Base-by-base conservation (phyloP, 1,139 yeast genomes). In the Taphrina pruni region DNA sequence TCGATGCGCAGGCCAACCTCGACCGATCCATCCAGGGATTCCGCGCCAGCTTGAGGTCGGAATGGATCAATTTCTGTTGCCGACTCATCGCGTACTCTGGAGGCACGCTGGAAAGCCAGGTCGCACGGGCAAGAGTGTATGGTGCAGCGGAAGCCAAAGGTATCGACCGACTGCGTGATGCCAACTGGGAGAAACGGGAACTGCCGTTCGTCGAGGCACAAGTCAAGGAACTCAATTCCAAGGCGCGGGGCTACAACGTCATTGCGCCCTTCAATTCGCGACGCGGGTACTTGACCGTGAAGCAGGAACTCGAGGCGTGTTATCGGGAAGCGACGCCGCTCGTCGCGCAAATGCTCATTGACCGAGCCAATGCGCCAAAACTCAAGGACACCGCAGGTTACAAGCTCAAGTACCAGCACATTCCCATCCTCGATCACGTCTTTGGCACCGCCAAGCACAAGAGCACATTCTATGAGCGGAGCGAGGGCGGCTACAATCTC, bases 201-300 rank as follows among this genome's bases (percentile, higher is more conserved):
- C 66, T 72, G 36, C 73, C 73, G 20, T 86, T 83, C 73, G 79
- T 86, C 45, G 73, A 76, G 0, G 81, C 82, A 6, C 81, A 84
- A 69, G 75, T 88, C 4, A 79, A 78, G 8, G 75, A 79, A 4
- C 77, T 90, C 61, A 90, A 90, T 77, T 82, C 81, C 65, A 79
- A 82, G 0, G 83, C 90, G 26, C 78, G 96, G 36, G 85, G 88
- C 14, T 90, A 90, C 76, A 90, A 90, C 74, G 77, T 90, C 45
- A 95, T 89, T 74, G 89, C 94, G 0, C 97, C 97, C 0, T 78
- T 88, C 48, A 82, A 86, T 0, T 85, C 94, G 0, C 91, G 92
- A 71, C 87, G 87, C 73, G 80, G 89, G 70, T 90, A 90, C 75
- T 76, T 90, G 32, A 60, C 79, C 0, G 75, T 80, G 0, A 86